Evolutionary conservation across 371 early-diverging fungal species (phyloP).

Genomic region (Mortierella sp.): DNA sequence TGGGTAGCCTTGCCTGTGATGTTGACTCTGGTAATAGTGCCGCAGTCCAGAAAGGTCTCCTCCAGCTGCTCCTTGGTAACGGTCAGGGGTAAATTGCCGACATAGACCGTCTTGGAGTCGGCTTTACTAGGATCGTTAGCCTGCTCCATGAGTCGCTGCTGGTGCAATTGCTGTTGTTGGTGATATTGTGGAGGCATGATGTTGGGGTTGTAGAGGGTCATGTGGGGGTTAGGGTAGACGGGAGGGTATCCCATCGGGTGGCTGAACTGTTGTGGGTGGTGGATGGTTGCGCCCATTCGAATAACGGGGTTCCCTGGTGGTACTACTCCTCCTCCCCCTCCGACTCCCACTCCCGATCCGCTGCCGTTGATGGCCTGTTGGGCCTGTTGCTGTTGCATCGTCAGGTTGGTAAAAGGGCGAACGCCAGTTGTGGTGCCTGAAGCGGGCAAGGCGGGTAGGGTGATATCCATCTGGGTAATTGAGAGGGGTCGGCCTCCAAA

Average conservation of each 20-base stretch:
- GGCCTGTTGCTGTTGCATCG: slow-evolving; percentile 37
- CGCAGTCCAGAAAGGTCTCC: slow-evolving; percentile 69
- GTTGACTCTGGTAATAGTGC: slow-evolving; percentile 73
- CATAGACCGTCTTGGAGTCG: slow-evolving; percentile 78
- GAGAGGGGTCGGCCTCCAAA: slow-evolving; percentile 72
- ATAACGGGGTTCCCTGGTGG: slow-evolving; percentile 32
- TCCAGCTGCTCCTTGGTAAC: slow-evolving; percentile 67
- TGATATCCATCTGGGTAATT: slow-evolving; percentile 47
- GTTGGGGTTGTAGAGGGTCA: slow-evolving; percentile 59
- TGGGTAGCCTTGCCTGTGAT: slow-evolving; percentile 78
- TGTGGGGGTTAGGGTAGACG: slow-evolving; percentile 53
- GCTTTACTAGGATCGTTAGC: slow-evolving; percentile 69
- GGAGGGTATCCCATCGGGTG: slow-evolving; percentile 45
- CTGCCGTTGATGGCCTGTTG: slow-evolving; percentile 13
- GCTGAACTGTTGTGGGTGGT: slow-evolving; percentile 50
- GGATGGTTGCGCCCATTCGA: slow-evolving; percentile 50
- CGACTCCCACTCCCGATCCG: not conserved
- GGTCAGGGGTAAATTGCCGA: slow-evolving; percentile 74
- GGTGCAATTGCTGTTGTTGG: slow-evolving; percentile 22
- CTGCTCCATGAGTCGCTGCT: slow-evolving; percentile 30
- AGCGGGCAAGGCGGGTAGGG: slow-evolving; percentile 14
- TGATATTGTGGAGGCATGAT: slow-evolving; percentile 36
- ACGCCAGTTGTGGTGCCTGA: slow-evolving; percentile 14
- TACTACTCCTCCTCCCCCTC: slow-evolving; percentile 2
- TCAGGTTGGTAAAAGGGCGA: slow-evolving; percentile 34